Evolutionary conservation across 2,329 filamentous ascomycete genomes (phyloP), one percentile per base, ranked within the genome.

Genomic region (Tolypocladium endophyticum): DNA sequence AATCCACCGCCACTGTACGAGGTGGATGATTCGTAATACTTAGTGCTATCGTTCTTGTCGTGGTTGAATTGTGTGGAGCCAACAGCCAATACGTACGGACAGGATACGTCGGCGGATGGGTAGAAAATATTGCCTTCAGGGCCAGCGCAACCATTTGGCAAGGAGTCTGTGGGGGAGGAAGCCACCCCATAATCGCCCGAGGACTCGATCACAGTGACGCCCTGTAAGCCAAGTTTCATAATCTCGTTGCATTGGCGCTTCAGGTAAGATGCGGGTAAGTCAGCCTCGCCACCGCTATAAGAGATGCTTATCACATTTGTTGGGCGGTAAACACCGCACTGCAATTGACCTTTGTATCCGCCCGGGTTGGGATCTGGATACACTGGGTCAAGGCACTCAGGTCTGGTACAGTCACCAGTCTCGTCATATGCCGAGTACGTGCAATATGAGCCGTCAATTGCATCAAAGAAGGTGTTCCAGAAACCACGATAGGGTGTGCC

Each of bases 371-470:
- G 70, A 63, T 81, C 74, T 1, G 80, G 81, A 63, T 84, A 83
- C 6, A 69, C 69, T 0, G 81, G 79, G 62, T 84, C 81, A 8
- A 80, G 70, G 23, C 69, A 39, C 3, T 39, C 70, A 16, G 74
- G 75, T 54, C 75, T 70, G 14, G 38, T 39, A 18, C 38, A 39
- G 61, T 83, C 74, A 16, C 80, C 81, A 0, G 72, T 78, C 64
- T 80, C 76, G 55, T 76, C 77, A 60, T 73, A 81, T 1, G 78
- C 79, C n/a, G 71, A 71, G 62, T 76, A 79, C 11, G 74, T 76
- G 71, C 82, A 83, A 69, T 82, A 83, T 55, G 74, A 76, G 4
- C 78, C 79, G 63, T 82, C 79, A 47, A 82, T 73, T 36, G 79
- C 80, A 59, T 81, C 79, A 52, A 79, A 73, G 66, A 82, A 79